Base-by-base conservation (phyloP, 345 rosid genomes). In the Theobroma cacao region DNA sequence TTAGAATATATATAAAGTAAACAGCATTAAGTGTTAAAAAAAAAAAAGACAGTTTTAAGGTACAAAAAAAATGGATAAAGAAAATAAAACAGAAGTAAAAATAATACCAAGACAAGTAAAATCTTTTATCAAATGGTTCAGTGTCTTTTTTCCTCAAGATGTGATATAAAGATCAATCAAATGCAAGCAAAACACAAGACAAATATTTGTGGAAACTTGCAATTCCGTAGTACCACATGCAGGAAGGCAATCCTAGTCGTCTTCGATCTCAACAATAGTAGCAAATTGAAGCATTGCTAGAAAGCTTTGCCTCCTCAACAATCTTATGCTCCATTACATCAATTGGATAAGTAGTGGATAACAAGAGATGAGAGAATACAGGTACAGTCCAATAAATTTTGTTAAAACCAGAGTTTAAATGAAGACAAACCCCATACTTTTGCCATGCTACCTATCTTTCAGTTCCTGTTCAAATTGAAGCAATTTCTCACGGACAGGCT, bases 381-480 rank as follows among this genome's bases (percentile, higher is more conserved):
- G 63, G 72, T 74, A 38, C 69, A 75, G 56, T 74, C 77, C 24
- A 60, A 65, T 30, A 60, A 48, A 53, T 66, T 4, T 22, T n/a
- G 60, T 53, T 22, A 50, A 73, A 34, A 17, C 10, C 52, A 26
- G 48, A 74, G 22, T 45, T 69, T 58, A 5, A 47, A 62, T 13
- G 2, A 40, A 20, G 26, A 17, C 33, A 69, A 66, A 55, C 15
- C 10, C 63, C n/a, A 18, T 31, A 40, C 17, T 10, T 41, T 22
- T 14, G 6, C 30, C 55, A 28, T 26, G 68, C 88, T 94, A 90
- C 78, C 92, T 80, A 61, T 88, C 97, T 84, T 87, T 92, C 56
- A 94, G 92, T 77, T 94, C 98, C 80, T 88, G 89, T 86, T 94
- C 98, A 30, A 94, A 94, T 80, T 86, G 90, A 52, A 78, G 75